phyloP scores from a whole-genome alignment of 352 stramenopile genomes.

The Blastocystis sp. region DNA sequence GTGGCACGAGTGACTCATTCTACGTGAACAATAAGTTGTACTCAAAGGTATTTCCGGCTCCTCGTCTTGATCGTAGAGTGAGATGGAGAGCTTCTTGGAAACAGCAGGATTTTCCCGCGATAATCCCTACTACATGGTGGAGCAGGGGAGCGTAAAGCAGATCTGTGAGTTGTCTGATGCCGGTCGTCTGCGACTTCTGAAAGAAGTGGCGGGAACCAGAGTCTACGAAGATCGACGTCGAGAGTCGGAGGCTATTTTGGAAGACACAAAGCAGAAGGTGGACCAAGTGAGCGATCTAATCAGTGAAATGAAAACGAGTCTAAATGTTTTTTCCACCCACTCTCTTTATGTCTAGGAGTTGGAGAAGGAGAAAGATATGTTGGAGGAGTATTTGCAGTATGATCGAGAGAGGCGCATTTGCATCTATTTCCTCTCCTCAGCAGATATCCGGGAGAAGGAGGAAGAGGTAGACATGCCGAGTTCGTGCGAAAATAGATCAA shows the following conservation, averaged over 20 bases:
- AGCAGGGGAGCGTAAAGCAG: constrained; percentile 97
- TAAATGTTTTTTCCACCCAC: constrained; percentile 62
- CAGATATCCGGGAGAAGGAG: constrained; percentile 68
- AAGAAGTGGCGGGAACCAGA: constrained; percentile 94
- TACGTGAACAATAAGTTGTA: constrained; percentile 97
- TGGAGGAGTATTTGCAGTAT: constrained; percentile 85
- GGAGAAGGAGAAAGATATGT: constrained; percentile 95
- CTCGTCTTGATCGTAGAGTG: constrained; percentile 70
- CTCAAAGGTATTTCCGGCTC: constrained; percentile 69
- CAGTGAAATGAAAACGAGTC: constrained; percentile 74
- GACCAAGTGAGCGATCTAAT: constrained; percentile 95
- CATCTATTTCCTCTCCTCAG: constrained; percentile 75
- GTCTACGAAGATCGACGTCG: constrained; percentile 95
- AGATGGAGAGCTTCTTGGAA: constrained; percentile 95
- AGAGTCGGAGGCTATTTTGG: constrained; percentile 90
- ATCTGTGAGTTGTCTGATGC: constrained; percentile 94
- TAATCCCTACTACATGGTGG: constrained; percentile 99
- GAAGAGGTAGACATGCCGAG: constrained; percentile 75
- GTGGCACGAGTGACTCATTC: constrained; percentile 99
- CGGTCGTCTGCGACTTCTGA: constrained; percentile 90
- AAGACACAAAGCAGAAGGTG: constrained; percentile 86
- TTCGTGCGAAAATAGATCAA: constrained; percentile 73
- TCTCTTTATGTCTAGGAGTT: constrained; percentile 73
- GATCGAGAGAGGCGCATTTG: constrained; percentile 88
- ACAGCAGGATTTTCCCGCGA: constrained; percentile 94